Evolutionary conservation across 495 filamentous ascomycete species (phyloP), one percentile per base, ranked within the genome.

Genomic region (Terfezia boudieri): DNA sequence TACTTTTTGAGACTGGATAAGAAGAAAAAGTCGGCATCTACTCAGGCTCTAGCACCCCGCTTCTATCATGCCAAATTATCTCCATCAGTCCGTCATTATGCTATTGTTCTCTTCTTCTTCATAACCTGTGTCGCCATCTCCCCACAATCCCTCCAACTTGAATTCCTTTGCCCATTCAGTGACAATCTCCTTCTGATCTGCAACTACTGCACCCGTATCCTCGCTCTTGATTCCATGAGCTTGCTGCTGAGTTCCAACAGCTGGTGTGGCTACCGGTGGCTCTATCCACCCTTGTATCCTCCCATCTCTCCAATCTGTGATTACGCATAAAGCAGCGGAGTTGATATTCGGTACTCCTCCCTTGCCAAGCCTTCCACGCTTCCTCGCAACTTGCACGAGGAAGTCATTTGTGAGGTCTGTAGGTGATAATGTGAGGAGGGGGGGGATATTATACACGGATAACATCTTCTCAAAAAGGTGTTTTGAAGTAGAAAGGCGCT

Each of bases 131-230:
- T 67, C 68, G 60, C 72, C 68, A 66, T 83, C 77, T 1, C 82
- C 84, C 82, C 84, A 93, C n/a, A 98, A 66, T 0, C 87, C 90
- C 61, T 95, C 90, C 37, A 98, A 73, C 71, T 88, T 87, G 68
- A 98, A 96, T 69, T 96, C 92, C 66, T 81, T 76, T 4, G 88
- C 85, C 92, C 90, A 95, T 67, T 90, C 80, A 17, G 79, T 83
- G 16, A 96, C 90, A 59, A 98, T 82, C 68, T 82, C 76, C 67
- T 86, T 86, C n/a, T 71, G 67, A 52, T 71, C 69, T 6, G 60
- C 59, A 6, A 61, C 60, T 1, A 56, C 64, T 32, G 50, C 52
- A 14, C 17, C 4, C 4, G 41, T 46, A 38, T 53, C 53, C 11
- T 51, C 54, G 8, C 50, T 32, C 46, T 55, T 58, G n/a, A 59